Base-by-base conservation (phyloP, 2,329 filamentous ascomycete genomes). In the Ascochyta fabae region DNA sequence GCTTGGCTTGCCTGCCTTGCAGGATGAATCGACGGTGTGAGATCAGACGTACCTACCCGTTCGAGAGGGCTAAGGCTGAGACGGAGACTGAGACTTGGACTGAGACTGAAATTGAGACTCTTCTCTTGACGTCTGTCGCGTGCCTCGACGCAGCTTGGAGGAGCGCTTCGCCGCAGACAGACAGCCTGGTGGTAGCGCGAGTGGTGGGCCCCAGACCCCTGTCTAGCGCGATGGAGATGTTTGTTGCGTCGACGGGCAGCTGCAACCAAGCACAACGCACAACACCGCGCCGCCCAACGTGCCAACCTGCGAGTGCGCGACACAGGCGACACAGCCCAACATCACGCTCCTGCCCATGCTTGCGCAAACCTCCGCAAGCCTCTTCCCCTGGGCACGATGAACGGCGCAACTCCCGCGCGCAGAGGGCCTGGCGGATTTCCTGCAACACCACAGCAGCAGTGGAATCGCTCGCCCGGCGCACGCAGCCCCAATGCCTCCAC, bases 351-450 rank as follows among this genome's bases (percentile, higher is more conserved):
- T 34, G 42, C 48, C n/a, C 53, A 56, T 56, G 53, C 36, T 23
- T 19, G 38, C 47, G 33, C 23, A 38, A 50, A 41, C 24, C 34
- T 27, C 22, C 16, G 43, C 24, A 34, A 31, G 42, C 53, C 53
- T 51, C 36, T 2, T 38, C n/a, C 42, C 33, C 4, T 48, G 53
- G 48, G 47, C 89, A 86, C 86, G 79, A 94, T 94, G 91, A 91
- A 86, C 85, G 84, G 83, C 53, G 43, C 47, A 77, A 95, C 90
- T 81, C 91, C 91, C 23, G 58, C 64, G 78, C 89, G 88, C 80
- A 82, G 92, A 80, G 86, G 88, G 80, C 92, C 90, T 41, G 75
- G 74, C 83, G 89, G 89, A 72, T 95, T 88, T 74, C 91, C 91
- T 74, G 82, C 86, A 71, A 93, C 90, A 66, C 91, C 90, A 70